Evolutionary conservation across 148 eudicot species (phyloP).

Genomic region (Fallopia convolvulus): DNA sequence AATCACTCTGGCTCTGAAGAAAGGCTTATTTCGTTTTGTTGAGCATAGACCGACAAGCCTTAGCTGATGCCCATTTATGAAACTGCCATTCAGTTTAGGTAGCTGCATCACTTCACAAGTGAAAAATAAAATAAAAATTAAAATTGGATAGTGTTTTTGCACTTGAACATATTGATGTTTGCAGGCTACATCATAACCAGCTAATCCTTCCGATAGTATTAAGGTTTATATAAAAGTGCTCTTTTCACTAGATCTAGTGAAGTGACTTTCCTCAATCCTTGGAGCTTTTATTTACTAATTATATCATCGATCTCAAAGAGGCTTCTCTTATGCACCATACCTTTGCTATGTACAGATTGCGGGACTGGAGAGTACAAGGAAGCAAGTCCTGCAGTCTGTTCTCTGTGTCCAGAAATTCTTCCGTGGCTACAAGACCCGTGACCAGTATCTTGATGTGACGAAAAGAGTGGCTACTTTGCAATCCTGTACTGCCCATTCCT

Average conservation of each 20-base stretch:
- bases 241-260: background rate
- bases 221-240: background rate
- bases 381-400: conserved; percentile 62
- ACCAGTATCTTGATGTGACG: conserved; percentile 47
- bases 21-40: background rate
- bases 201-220: background rate
- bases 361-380: conserved; percentile 58
- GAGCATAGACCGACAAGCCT: background rate
- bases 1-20: background rate
- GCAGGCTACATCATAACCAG: background rate
- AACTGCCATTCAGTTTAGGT: background rate
- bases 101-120: conserved; percentile 19
- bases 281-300: background rate
- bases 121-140: too few species aligned
- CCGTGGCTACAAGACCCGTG: conserved; percentile 52
- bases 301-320: background rate
- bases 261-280: background rate
- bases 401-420: conserved; percentile 48
- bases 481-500: conserved; percentile 43
- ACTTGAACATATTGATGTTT: background rate
- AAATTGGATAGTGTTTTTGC: background rate
- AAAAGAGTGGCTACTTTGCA: conserved; percentile 50
- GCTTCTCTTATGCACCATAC: conserved; percentile 10
- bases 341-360: conserved; percentile 40
- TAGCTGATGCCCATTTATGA: background rate